Conservation (phyloP, 2,329 filamentous ascomycete species). For the Knufia petricola region DNA sequence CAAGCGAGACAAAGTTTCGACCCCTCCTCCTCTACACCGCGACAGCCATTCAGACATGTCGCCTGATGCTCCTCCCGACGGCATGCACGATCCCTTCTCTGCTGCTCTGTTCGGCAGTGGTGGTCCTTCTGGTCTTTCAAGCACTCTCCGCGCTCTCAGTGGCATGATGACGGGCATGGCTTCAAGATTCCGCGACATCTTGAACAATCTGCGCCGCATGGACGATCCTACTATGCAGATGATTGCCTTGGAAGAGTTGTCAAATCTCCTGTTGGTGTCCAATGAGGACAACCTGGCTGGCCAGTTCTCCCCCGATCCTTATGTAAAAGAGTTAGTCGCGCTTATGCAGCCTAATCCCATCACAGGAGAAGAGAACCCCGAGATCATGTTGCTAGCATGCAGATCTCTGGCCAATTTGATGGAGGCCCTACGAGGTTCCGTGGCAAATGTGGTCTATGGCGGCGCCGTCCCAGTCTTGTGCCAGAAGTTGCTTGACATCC, state of each 20-base stretch:
- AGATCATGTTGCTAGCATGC: constrained; percentile 94
- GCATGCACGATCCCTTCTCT: constrained; percentile 53
- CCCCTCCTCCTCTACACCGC: constrained; percentile 35
- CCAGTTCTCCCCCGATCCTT: constrained; percentile 87
- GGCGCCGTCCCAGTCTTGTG: constrained; percentile 89
- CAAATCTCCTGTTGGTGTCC: constrained; percentile 84
- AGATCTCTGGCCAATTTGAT: constrained; percentile 93
- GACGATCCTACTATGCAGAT: constrained; percentile 80
- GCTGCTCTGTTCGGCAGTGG: constrained; percentile 56
- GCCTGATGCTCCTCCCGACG: constrained; percentile 37
- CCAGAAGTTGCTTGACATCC: constrained; percentile 88
- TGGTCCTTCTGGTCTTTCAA: constrained; percentile 58
- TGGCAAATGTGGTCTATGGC: constrained; percentile 94
- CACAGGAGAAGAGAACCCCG: constrained; percentile 79
- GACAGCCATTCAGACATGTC: constrained; percentile 43
- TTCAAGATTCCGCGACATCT: constrained; percentile 65
- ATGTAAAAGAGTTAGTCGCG: constrained; percentile 84
- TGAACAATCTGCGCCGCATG: constrained; percentile 67
- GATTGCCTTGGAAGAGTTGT: constrained; percentile 85
- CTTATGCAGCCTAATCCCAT: constrained; percentile 81
- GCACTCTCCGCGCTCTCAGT: constrained; percentile 73
- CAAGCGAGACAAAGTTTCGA: constrained; percentile 36
- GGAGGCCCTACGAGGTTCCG: constrained; percentile 88
- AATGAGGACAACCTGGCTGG: constrained; percentile 95
- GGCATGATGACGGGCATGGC: constrained; percentile 87